Evolutionary conservation across 163 green algal genomes (phyloP), one percentile per base, ranked within the genome.

Genomic region (Prototheca stagnorum): DNA sequence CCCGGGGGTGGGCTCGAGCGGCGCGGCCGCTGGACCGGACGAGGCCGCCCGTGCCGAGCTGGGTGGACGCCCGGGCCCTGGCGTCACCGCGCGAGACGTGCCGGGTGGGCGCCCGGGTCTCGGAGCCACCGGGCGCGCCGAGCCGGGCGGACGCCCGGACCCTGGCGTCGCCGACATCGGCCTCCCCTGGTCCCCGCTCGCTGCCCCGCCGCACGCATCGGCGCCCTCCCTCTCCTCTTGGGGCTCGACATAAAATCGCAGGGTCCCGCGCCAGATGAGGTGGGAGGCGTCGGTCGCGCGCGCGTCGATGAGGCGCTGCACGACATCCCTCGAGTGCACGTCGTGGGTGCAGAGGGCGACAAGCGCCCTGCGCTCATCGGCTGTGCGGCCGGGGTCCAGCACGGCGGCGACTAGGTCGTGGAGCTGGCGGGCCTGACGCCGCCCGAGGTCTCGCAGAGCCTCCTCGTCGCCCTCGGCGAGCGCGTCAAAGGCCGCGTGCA

Each of bases 271-370:
- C 86, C 86, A 95, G 58, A 90, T 79, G 64, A 95, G 93, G 67
- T 62, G 77, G 21, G 58, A 27, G 26, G 51, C 64, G 37, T 67
- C 72, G 44, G 93, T 85, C 12, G 87, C 78, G 17, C 77, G 68
- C 59, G 92, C 85, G 16, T 93, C 83, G 46, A 93, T 89, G 20
- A 95, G 75, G 17, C 82, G 68, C 57, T 82, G 68, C 39, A 93
- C 68, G n/a, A 95, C 80, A 49, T 95, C 86, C 25, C 86, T 74
- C 3, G 82, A 81, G 52, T 95, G 86, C 49, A 93, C 87, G 50
- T 95, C 86, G 46, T 94, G 86, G 3, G 86, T 95, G 65, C 85
- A 94, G 45, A 95, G 75, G n/a, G 83, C 93, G 68, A 95, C 91
- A 42, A 95, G 77, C 75, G 91, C 92, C 67, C 88, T 89, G 44